phyloP scores from a whole-genome alignment of 2,329 filamentous ascomycete genomes.

The Cladosporium sp. region DNA sequence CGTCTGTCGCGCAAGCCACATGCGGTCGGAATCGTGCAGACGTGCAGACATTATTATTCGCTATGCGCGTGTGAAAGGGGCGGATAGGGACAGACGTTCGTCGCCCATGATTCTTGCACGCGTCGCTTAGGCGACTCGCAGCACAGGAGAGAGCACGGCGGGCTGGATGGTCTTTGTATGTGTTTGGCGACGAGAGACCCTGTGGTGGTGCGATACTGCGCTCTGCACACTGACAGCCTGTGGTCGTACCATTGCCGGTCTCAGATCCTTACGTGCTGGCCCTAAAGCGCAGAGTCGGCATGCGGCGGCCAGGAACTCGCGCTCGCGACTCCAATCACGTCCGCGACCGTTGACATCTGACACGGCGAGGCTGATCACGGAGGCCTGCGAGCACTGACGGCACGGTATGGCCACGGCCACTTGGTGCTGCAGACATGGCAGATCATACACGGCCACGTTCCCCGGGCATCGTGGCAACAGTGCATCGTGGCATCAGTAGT shows the following conservation, averaged over 20 bases:
- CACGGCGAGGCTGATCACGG: background rate
- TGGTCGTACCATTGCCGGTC: too few relatives aligned
- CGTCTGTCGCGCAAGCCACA: slow-evolving; percentile 7
- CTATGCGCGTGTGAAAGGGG: background rate
- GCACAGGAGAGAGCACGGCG: too few relatives aligned
- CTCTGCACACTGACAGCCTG: too few relatives aligned
- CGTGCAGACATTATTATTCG: slow-evolving; percentile 5
- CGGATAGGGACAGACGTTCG: background rate
- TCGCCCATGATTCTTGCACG: background rate
- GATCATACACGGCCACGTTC: slow-evolving; percentile 5
- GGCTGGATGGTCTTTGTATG: too few relatives aligned
- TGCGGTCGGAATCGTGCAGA: slow-evolving; percentile 5
- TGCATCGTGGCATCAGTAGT: background rate
- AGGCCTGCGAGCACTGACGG: background rate
- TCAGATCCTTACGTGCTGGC: too few relatives aligned
- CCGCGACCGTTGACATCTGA: background rate
- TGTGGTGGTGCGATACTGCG: too few relatives aligned
- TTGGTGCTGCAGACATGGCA: background rate
- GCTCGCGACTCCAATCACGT: background rate
- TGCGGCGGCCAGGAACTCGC: too few relatives aligned
- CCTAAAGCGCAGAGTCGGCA: too few relatives aligned
- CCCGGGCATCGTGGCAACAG: slow-evolving; percentile 1
- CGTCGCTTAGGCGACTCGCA: background rate
- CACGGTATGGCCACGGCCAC: background rate
- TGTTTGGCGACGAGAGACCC: too few relatives aligned